Conservation (phyloP, 2,329 filamentous ascomycete genomes). For the Uncinocarpus reesii region DNA sequence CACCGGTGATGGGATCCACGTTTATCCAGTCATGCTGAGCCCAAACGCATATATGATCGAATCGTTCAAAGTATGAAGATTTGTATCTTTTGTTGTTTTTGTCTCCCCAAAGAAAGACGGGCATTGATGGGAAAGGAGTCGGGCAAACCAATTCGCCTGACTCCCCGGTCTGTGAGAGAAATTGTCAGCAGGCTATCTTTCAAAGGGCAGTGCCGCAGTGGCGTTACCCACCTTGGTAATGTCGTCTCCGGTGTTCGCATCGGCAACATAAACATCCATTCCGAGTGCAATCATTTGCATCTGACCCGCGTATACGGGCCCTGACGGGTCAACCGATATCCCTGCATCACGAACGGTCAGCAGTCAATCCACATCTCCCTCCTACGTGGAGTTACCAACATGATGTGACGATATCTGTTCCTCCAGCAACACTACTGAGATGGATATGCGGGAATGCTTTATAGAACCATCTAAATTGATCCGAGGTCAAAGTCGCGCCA, state of each 20-base stretch:
- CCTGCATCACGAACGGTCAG: conserved; percentile 5
- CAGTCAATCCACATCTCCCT: not conserved
- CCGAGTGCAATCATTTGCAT: conserved; percentile 40
- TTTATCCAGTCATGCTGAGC: conserved; percentile 41
- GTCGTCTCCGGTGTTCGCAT: conserved; percentile 30
- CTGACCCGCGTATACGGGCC: conserved; percentile 37
- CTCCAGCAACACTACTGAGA: conserved; percentile 38
- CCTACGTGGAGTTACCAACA: conserved; percentile 15
- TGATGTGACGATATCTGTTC: conserved; percentile 40
- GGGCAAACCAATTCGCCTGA: conserved; percentile 40
- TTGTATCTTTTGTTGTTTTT: conserved; percentile 32
- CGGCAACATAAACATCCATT: conserved; percentile 39
- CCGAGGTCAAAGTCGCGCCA: conserved; percentile 35
- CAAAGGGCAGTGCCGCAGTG: too few species aligned
- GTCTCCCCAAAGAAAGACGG: conserved; percentile 39
- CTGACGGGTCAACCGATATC: conserved; percentile 35
- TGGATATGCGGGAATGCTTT: conserved; percentile 31
- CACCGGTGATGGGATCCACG: conserved; percentile 34
- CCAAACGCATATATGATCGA: conserved; percentile 28
- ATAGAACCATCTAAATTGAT: conserved; percentile 41
- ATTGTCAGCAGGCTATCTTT: not conserved
- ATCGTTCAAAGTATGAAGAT: conserved; percentile 39
- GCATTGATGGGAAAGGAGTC: conserved; percentile 40
- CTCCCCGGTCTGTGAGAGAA: conserved; percentile 21
- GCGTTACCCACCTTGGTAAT: conserved; percentile 21